These are phyloP conservation scores for Hydnomerulius pinastri DNA, from an alignment of 768 basidiomycete species.

Conservation along the genomic window DNA sequence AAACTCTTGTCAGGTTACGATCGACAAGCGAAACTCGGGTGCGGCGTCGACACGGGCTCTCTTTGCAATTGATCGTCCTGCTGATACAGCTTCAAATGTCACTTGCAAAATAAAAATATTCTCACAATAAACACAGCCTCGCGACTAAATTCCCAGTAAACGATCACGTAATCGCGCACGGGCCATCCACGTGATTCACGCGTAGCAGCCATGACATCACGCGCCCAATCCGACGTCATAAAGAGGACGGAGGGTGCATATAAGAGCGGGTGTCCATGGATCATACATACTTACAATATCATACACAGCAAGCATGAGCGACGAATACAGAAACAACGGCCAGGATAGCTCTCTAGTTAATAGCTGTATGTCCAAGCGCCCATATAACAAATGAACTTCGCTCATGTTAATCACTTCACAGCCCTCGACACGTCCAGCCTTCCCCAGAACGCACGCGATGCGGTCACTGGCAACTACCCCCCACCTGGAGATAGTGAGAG, in stretches of 20 bases:
- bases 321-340: slow-evolving; percentile 1
- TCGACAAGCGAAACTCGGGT: slow-evolving; percentile 9
- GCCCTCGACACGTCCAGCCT: not conserved
- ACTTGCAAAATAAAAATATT: slow-evolving; percentile 3
- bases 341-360: not conserved
- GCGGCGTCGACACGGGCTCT: slow-evolving; percentile 1
- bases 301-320: not conserved
- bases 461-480: slow-evolving; percentile 5
- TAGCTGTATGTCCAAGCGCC: not conserved
- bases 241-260: too few species aligned
- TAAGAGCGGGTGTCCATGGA: too few species aligned
- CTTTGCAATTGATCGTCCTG: not conserved
- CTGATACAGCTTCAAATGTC: not conserved
- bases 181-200: slow-evolving; percentile 28
- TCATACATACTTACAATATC: not conserved
- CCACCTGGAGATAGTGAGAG: slow-evolving; percentile 6
- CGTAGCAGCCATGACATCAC: slow-evolving; percentile 1
- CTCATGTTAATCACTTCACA: too few species aligned
- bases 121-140: not conserved
- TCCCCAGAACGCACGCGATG: not conserved
- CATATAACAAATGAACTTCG: too few species aligned
- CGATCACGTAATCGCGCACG: slow-evolving; percentile 24
- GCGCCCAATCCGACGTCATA: too few species aligned
- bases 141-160: slow-evolving; percentile 11
- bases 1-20: not conserved